Base-by-base conservation (phyloP, 371 early-diverging fungal genomes). In the Coemansia sp. region DNA sequence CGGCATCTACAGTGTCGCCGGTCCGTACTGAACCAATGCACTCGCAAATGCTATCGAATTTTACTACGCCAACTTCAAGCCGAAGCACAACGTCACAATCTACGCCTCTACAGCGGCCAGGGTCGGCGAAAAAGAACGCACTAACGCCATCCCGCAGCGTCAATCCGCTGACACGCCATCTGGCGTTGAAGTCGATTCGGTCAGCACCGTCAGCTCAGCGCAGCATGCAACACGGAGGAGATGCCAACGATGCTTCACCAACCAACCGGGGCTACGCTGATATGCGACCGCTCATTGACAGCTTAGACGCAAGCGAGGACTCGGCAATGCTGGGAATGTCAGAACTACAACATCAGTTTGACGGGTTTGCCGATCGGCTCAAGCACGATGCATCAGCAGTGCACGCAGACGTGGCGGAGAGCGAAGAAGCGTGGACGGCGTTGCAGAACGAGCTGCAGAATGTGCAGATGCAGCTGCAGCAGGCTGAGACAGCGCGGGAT, bases 21-120 rank as follows among this genome's bases (percentile, higher is more conserved):
- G 59, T 75, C 39, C 21, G 45, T 22, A 75, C 73, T 0, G 76
- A 75, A 27, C 76, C 76, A 5, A 75, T 75, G 76, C 71, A 63
- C 50, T 75, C 76, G 39, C 54, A 68, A 21, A 2, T 67, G 4
- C 60, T 68, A n/a, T 72, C 76, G 10, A 63, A 47, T 39, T 18
- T 50, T 13, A 64, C 51, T 8, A 71, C 72, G 2, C 76, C 76
- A 2, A 37, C 22, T 0, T 57, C 57, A 16, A 47, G 18, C 31
- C 58, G 37, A 59, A 39, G 24, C 22, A 27, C 3, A 21, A 42
- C 67, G 10, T 58, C 66, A 18, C 54, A 34, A 11, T 61, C 53
- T 10, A 50, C 73, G 4, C 63, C 68, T 2, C 64, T 54, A 22
- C 59, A 60, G 13, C 59, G 63, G 14, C 67, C 66, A 4, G 22